Evolutionary conservation across 176 grass and related monocot genomes (phyloP).

Genomic region (Stipa capillata): DNA sequence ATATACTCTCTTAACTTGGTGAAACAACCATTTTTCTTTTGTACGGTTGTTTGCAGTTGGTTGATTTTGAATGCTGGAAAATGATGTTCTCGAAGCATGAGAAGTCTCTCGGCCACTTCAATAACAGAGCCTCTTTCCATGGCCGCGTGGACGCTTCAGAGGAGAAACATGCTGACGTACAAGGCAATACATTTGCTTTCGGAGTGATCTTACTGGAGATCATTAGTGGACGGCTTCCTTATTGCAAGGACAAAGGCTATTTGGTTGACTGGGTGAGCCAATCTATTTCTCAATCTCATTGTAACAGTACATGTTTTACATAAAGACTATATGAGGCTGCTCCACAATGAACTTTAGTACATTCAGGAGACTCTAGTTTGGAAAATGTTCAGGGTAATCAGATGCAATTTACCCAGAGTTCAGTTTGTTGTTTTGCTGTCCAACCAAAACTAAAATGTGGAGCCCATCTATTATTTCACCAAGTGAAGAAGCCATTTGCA

Average conservation of each 20-base stretch:
- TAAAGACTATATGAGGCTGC: too few relatives aligned
- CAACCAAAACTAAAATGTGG: background rate
- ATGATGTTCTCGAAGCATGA: conserved; percentile 55
- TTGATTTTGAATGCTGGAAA: conserved; percentile 97
- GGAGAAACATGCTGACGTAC: conserved; percentile 59
- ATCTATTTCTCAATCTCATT: background rate
- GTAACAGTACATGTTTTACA: too few relatives aligned
- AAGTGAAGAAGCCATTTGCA: background rate
- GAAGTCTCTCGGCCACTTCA: conserved; percentile 33
- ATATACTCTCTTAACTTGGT: background rate
- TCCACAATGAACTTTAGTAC: background rate
- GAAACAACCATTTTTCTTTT: background rate
- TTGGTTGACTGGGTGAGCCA: conserved; percentile 76
- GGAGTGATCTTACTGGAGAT: conserved; percentile 90
- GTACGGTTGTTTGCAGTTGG: conserved; percentile 43
- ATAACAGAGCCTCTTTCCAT: conserved; percentile 36
- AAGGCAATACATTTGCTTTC: conserved; percentile 71
- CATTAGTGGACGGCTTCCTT: conserved; percentile 83
- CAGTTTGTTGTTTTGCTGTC: background rate
- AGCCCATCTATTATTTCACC: background rate
- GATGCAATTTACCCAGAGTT: background rate
- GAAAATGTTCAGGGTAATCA: background rate
- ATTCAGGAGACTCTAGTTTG: background rate
- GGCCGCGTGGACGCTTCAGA: conserved; percentile 36
- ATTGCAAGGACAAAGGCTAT: conserved; percentile 84